Percentiles rank a stretch among this genome's conserved stretches.
Conservation (phyloP, 116 monocot species). For the Dioscorea cayenensis region DNA sequence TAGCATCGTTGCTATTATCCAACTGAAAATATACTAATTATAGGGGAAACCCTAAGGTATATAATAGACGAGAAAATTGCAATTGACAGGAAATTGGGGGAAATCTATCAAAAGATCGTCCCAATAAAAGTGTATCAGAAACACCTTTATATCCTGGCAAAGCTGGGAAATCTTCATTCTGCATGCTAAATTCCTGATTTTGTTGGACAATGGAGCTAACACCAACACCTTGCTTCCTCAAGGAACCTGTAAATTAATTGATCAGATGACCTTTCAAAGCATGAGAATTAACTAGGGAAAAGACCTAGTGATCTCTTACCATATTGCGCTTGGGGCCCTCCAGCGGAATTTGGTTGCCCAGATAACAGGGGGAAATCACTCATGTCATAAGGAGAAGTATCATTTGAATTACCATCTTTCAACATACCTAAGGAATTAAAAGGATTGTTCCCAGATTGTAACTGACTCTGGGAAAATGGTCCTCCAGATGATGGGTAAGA, state of each 20-base stretch:
- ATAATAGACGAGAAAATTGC: not conserved
- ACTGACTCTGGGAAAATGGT: conserved; percentile 62
- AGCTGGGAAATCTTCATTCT: conserved; percentile 99
- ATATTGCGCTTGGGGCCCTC: conserved; percentile 75
- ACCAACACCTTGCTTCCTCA: conserved; percentile 79
- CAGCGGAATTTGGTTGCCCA: conserved; percentile 89
- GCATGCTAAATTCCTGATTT: conserved; percentile 97
- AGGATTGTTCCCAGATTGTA: conserved; percentile 59
- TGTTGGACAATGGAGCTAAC: conserved; percentile 87
- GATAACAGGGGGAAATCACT: conserved; percentile 95
- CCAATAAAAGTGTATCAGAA: not conserved
- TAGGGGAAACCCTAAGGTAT: not conserved
- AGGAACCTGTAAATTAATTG: conserved; percentile 44
- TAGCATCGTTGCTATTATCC: no score
- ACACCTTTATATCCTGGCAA: conserved; percentile 94
- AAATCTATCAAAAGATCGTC: not conserved
- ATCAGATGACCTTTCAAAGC: conserved; percentile 8
- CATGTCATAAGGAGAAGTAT: conserved; percentile 81
- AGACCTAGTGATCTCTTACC: conserved; percentile 26
- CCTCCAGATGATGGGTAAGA: conserved; percentile 71
- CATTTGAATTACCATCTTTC: conserved; percentile 69
- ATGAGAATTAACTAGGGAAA: not conserved
- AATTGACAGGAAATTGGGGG: not conserved
- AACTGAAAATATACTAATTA: no score
- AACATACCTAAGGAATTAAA: conserved; percentile 82